These are phyloP conservation scores for Tylopilus subfusipes DNA, from an alignment of 768 basidiomycete genomes.

Conservation along the genomic window DNA sequence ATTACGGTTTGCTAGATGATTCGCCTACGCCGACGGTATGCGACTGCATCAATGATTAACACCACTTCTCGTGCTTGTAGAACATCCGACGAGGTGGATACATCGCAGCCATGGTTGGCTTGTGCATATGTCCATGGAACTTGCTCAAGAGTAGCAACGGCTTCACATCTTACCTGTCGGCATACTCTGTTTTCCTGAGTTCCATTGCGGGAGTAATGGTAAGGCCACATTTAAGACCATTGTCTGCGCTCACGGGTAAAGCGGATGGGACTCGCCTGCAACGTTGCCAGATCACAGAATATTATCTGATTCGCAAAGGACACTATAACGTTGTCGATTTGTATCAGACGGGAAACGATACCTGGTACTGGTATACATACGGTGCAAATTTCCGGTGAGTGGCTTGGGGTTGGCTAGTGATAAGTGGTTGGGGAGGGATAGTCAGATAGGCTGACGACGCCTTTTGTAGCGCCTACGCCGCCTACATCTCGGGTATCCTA, in stretches of 20 bases:
- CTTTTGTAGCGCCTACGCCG: conserved; percentile 51
- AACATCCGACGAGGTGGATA: conserved; percentile 86
- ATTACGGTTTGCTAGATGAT: neutral
- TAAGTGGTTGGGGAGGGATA: neutral
- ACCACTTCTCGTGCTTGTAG: conserved; percentile 28
- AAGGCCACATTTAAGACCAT: conserved; percentile 8
- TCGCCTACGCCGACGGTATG: neutral
- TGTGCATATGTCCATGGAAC: conserved; percentile 78
- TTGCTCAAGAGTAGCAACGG: conserved; percentile 66
- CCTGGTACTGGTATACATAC: conserved; percentile 74
- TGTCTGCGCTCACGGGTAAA: neutral
- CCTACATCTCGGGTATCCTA: conserved; percentile 70
- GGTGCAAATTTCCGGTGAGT: conserved; percentile 68
- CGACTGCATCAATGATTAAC: conserved; percentile 1
- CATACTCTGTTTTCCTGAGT: conserved; percentile 77
- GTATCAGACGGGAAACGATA: conserved; percentile 52
- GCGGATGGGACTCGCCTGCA: neutral
- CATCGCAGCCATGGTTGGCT: conserved; percentile 72
- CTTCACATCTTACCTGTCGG: conserved; percentile 79
- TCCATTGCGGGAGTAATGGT: conserved; percentile 83
- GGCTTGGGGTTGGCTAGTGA: neutral
- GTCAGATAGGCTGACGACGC: neutral
- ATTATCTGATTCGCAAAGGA: conserved; percentile 69
- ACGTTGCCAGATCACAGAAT: conserved; percentile 61
- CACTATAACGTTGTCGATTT: conserved; percentile 71